Evolutionary conservation across 208 protist species (phyloP), one percentile per base, ranked within the genome.

Genomic region (Leishmania major): DNA sequence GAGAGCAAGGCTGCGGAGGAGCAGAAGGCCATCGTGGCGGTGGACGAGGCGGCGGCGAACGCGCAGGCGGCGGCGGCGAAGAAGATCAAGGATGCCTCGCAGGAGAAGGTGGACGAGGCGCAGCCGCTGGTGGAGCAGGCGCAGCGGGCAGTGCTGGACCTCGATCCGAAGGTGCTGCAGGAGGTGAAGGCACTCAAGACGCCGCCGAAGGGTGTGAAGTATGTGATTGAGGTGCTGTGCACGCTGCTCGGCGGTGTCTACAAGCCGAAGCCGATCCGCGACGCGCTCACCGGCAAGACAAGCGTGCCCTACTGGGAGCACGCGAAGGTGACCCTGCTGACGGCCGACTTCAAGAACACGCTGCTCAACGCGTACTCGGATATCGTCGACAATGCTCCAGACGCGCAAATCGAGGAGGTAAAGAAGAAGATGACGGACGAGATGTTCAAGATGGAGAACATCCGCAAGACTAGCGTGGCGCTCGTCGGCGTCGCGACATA

Each of bases 401-500:
- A 96, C 43, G 86, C 90, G 49, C 94, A 98, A 79, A 95, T 99
- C 74, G 97, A 98, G 70, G 91, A 98, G 35, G 97, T 99, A n/a
- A 98, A 98, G 86, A 97, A 98, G 82, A 97, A 99, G 78, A 97
- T 99, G 91, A 78, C 78, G 62, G 94, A 94, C 79, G 93, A 92
- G 87, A 99, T 94, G 98, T 99, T 96, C 89, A 95, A 96, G 78
- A 97, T 97, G 82, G 98, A 99, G 84, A 96, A 97, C 73, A 96
- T 98, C 55, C 87, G 89, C 77, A 97, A 98, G 82, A 96, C 94
- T 37, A 97, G 94, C 71, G 89, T 93, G 47, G 95, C 96, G 5
- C 84, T 98, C 40, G 93, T 99, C 62, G 98, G 98, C 78, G 97
- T 99, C 60, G 99, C 97, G 57, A 95, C 97, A 37, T 99, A 99